Percentiles rank a stretch among this genome's conserved stretches.
These are phyloP conservation scores for Wallacemonas sp. DNA, from an alignment of 208 protist species.

Conservation along the genomic window DNA sequence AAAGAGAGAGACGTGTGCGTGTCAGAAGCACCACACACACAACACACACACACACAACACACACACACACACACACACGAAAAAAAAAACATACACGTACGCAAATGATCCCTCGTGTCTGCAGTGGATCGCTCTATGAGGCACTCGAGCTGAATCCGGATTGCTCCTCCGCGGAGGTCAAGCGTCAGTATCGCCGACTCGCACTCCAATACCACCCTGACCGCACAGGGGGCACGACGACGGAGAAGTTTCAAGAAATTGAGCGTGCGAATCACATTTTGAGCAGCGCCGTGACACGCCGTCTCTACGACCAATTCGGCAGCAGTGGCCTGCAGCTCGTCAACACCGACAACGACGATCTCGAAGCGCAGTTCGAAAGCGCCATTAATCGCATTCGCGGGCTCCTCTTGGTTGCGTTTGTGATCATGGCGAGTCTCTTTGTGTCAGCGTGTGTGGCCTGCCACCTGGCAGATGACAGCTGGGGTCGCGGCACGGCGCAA, in stretches of 20 bases:
- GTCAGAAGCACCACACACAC: too few species aligned
- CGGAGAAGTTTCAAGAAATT: constrained; percentile 90
- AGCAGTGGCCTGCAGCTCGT: constrained; percentile 92
- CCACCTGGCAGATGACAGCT: constrained; percentile 7
- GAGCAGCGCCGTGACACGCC: constrained; percentile 91
- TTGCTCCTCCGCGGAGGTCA: constrained; percentile 65
- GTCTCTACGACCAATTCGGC: constrained; percentile 96
- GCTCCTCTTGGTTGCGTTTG: not conserved
- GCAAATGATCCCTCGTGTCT: constrained; percentile 36
- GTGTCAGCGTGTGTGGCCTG: constrained; percentile 8
- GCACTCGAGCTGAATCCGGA: constrained; percentile 59
- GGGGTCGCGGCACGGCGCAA: constrained; percentile 3
- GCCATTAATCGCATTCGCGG: constrained; percentile 11
- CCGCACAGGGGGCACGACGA: constrained; percentile 67
- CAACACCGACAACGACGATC: constrained; percentile 30
- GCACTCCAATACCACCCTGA: constrained; percentile 92
- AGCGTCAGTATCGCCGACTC: constrained; percentile 80
- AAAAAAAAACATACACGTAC: not conserved
- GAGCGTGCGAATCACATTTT: constrained; percentile 97
- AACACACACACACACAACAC: not conserved
- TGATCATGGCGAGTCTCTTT: constrained; percentile 6
- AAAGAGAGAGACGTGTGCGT: too few species aligned
- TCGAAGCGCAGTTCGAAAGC: constrained; percentile 25
- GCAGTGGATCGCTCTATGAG: constrained; percentile 70
- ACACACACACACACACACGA: not conserved